Percentiles rank a stretch among this genome's conserved stretches.
Evolutionary conservation across 768 basidiomycete genomes (phyloP).

Genomic region (Obba rivulosa): DNA sequence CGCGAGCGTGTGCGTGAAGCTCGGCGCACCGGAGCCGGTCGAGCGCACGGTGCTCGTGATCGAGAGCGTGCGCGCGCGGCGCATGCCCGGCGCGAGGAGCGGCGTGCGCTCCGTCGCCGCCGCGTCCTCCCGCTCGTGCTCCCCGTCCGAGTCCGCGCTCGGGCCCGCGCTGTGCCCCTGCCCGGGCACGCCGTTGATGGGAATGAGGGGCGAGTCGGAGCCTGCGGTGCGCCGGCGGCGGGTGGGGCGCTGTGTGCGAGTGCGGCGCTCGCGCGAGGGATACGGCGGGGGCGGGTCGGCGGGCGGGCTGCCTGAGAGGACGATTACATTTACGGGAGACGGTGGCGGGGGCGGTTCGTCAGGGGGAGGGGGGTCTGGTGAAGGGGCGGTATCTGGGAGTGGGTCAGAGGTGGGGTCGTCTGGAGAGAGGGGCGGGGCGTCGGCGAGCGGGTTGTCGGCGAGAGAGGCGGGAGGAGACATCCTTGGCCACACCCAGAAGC

Average conservation of each 20-base stretch:
- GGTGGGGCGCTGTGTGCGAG: conserved; percentile 26
- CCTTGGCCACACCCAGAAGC: no score
- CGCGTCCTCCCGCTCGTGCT: conserved; percentile 9
- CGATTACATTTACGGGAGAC: conserved; percentile 36
- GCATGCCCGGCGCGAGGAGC: conserved; percentile 26
- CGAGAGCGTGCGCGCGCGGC: conserved; percentile 52
- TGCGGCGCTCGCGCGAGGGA: conserved; percentile 44
- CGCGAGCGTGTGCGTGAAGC: conserved; percentile 61
- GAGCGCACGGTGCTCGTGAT: conserved; percentile 47
- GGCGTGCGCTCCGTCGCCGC: conserved; percentile 46
- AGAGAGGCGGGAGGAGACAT: no score
- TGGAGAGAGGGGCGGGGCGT: not conserved
- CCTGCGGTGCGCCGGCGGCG: conserved; percentile 27
- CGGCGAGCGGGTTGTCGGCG: conserved; percentile 3
- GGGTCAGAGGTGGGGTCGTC: conserved; percentile 8
- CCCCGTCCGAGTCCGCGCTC: conserved; percentile 14
- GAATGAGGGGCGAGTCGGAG: conserved; percentile 24
- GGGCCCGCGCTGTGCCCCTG: conserved; percentile 19
- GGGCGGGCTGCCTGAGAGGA: conserved; percentile 4
- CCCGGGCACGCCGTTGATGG: conserved; percentile 29
- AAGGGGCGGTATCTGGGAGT: conserved; percentile 17
- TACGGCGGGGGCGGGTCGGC: conserved; percentile 72
- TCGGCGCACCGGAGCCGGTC: conserved; percentile 48
- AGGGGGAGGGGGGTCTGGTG: conserved; percentile 25
- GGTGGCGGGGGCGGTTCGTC: conserved; percentile 56